These are phyloP conservation scores for Cladosporium colombiae DNA, from an alignment of 2,329 filamentous ascomycete species.

Conservation along the genomic window DNA sequence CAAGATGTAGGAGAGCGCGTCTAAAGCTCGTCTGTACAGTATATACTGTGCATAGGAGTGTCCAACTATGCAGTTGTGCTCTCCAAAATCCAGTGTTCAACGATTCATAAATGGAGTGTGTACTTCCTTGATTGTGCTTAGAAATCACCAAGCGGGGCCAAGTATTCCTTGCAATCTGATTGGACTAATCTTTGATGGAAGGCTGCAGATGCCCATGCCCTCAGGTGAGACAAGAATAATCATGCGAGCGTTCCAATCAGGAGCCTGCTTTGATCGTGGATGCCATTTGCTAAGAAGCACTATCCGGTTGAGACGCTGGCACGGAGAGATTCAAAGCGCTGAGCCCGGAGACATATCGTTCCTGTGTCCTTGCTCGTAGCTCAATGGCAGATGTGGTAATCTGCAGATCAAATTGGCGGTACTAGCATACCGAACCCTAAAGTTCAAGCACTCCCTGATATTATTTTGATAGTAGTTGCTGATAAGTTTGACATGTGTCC, in stretches of 20 bases:
- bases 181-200: not conserved
- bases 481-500: no score
- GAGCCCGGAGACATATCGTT: not conserved
- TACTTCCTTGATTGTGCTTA: not conserved
- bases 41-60: no score
- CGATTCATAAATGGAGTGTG: not conserved
- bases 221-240: no score
- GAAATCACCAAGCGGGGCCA: not conserved
- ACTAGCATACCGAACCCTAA: not conserved
- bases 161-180: not conserved
- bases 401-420: not conserved
- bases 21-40: not conserved
- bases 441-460: not conserved
- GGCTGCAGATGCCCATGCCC: not conserved
- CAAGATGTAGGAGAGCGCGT: not conserved
- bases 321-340: not conserved
- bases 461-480: no score
- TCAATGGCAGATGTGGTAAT: not conserved
- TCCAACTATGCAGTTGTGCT: not conserved
- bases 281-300: not conserved
- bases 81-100: not conserved
- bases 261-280: not conserved
- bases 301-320: not conserved
- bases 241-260: no score
- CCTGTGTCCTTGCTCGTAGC: not conserved